phyloP scores from a whole-genome alignment of 176 grass and related monocot species.

The Triticum timopheevii region DNA sequence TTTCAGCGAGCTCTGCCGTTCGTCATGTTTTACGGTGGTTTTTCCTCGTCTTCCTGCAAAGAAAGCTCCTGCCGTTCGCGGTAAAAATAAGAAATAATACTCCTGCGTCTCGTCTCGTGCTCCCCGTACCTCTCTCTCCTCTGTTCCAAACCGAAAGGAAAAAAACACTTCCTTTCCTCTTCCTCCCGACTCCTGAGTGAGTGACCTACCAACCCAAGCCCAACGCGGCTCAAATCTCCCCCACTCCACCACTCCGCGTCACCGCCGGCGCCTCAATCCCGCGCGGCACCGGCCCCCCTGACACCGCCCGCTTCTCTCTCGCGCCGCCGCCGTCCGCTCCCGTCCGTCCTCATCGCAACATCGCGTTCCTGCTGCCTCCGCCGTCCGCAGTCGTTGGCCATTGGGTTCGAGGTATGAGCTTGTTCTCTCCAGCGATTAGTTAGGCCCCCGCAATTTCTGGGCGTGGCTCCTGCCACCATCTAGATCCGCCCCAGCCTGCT shows the following conservation, averaged over 20 bases:
- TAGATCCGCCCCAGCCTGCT: neutral
- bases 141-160: neutral
- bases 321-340: neutral
- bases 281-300: neutral
- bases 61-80: neutral
- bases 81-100: neutral
- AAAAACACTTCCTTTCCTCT: neutral
- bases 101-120: neutral
- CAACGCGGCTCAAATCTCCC: constrained; percentile 4
- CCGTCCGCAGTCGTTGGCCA: neutral
- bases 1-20: neutral
- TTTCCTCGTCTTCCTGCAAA: too few species aligned
- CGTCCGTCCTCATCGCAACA: neutral
- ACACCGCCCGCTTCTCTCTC: neutral
- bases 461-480: neutral
- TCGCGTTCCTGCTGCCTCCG: neutral
- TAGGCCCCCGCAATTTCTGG: neutral
- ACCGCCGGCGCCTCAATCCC: neutral
- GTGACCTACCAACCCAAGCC: constrained; percentile 16
- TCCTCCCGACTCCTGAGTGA: neutral
- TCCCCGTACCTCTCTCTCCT: neutral
- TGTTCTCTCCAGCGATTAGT: neutral
- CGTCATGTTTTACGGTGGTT: neutral
- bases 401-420: constrained; percentile 6
- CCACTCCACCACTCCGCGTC: neutral